phyloP scores from a whole-genome alignment of 495 filamentous ascomycete species.

The Tuber borchii region DNA sequence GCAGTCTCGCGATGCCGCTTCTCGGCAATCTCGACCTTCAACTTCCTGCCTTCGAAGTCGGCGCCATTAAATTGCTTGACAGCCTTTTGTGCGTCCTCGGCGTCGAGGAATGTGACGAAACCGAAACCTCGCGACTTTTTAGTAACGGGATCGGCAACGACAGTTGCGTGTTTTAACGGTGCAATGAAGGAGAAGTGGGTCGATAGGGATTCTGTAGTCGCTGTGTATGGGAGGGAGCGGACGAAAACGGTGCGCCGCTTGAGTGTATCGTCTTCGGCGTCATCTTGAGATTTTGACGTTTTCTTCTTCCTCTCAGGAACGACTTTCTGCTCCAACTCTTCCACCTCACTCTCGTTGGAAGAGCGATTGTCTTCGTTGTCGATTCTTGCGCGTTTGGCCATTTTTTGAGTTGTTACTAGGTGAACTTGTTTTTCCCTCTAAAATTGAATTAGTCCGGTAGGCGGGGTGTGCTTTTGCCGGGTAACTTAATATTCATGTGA shows the following conservation, averaged over 20 bases:
- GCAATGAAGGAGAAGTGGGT: conserved; percentile 88
- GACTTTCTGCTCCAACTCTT: not conserved
- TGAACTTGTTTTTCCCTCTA: not conserved
- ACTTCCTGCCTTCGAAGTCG: conserved; percentile 66
- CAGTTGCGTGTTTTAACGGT: conserved; percentile 87
- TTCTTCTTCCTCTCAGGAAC: conserved; percentile 16
- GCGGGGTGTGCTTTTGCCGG: not conserved
- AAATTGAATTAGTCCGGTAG: not conserved
- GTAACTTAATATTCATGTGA: conserved; percentile 14
- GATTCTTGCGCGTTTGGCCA: conserved; percentile 24
- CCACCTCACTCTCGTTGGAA: not conserved
- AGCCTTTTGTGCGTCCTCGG: conserved; percentile 78
- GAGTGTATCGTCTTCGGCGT: conserved; percentile 30
- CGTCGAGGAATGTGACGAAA: conserved; percentile 92
- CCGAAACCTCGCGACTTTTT: conserved; percentile 86
- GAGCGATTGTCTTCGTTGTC: conserved; percentile 6
- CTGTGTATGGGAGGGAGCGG: conserved; percentile 67
- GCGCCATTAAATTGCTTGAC: conserved; percentile 68
- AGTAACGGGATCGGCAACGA: conserved; percentile 70
- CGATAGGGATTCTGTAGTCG: conserved; percentile 75
- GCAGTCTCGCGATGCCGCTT: conserved; percentile 65
- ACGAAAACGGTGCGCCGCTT: conserved; percentile 74
- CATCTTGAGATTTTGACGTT: conserved; percentile 12
- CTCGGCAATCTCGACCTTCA: conserved; percentile 82
- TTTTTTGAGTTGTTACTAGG: conserved; percentile 1